phyloP scores from a whole-genome alignment of 805 yeast genomes.

The Suhomyces faveliae region DNA sequence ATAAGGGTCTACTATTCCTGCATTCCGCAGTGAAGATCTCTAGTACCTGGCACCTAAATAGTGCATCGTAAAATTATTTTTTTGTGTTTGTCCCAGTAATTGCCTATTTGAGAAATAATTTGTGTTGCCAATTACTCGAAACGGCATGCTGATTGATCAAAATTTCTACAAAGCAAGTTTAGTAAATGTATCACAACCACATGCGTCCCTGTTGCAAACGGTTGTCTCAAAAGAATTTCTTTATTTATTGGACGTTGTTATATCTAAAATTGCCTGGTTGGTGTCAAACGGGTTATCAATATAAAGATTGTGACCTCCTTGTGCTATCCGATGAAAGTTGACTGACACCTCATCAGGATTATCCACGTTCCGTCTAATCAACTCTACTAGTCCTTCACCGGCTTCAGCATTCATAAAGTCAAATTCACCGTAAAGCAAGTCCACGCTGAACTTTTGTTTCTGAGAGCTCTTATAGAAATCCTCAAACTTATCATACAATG shows the following conservation, averaged over 20 bases:
- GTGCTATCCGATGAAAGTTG: conserved; percentile 24
- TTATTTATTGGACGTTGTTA: conserved; percentile 12
- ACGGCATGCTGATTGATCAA: neutral
- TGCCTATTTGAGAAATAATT: neutral
- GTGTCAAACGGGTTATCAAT: conserved; percentile 47
- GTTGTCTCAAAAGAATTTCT: neutral
- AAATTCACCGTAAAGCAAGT: conserved; percentile 63
- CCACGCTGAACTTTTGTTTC: conserved; percentile 26
- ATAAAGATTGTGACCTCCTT: conserved; percentile 46
- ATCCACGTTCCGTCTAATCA: neutral
- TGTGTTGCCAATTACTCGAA: neutral
- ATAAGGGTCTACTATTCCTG: neutral
- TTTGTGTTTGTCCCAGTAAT: neutral
- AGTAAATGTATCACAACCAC: neutral
- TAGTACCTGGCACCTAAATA: neutral
- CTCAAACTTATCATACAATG: conserved; percentile 57
- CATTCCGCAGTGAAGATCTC: neutral
- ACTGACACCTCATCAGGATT: conserved; percentile 16
- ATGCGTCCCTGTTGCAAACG: neutral
- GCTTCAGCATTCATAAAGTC: conserved; percentile 73
- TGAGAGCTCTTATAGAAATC: conserved; percentile 21
- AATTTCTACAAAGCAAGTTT: neutral
- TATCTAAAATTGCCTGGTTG: conserved; percentile 15
- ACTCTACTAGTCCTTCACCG: conserved; percentile 37
- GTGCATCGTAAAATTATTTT: neutral